Evolutionary conservation across 148 eudicot genomes (phyloP), one percentile per base, ranked within the genome.

Genomic region (Fagopyrum homotropicum): DNA sequence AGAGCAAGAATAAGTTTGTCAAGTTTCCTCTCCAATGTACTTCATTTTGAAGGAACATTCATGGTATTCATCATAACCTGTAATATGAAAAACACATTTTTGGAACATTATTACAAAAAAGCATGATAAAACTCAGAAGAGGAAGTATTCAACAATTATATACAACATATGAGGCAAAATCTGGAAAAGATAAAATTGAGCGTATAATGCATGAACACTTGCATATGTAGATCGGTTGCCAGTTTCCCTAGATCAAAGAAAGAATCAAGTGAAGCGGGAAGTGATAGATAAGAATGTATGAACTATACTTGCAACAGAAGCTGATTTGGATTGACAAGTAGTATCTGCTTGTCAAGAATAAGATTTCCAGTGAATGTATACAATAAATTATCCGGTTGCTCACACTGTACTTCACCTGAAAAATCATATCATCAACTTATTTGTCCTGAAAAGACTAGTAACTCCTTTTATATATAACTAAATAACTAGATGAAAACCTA

Each of bases 11-110:
- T 95, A 76, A 95, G 87, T 83, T 88, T 92, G 86, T 95, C 99
- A 75, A 95, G 97, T 85, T 95, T 95, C 89, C 84, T 89, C 78
- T 95, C 99, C 82, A 95, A 83, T 47, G 99, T 95, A 83, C 99
- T 95, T 85, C 99, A 81, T 84, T 95, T 95, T 45, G 99, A 95
- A 51, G 99, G 99, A 79, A 92, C 93, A 84, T 90, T 92, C 99
- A 95, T 95, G 76, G 99, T 79, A 85, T 95, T 95, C 99, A 95
- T 95, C 99, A 95, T 95, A 78, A 95, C 99, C 99, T 95, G 86
- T 75, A 79, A 80, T 56, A 16, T 8, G 29, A 17, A 66, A 66
- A 45, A 40, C 3, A 40, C 14, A 66, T 66, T 2, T 35, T 64
- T 40, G 43, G 17, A 66, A 66, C 46, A 40, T 43, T 3, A 4